A percentile compares a stretch with the other conserved stretches of the same genome.
These are phyloP conservation scores for Farysia itapuensis DNA, from an alignment of 1,284 basidiomycete genomes.

Conservation along the genomic window DNA sequence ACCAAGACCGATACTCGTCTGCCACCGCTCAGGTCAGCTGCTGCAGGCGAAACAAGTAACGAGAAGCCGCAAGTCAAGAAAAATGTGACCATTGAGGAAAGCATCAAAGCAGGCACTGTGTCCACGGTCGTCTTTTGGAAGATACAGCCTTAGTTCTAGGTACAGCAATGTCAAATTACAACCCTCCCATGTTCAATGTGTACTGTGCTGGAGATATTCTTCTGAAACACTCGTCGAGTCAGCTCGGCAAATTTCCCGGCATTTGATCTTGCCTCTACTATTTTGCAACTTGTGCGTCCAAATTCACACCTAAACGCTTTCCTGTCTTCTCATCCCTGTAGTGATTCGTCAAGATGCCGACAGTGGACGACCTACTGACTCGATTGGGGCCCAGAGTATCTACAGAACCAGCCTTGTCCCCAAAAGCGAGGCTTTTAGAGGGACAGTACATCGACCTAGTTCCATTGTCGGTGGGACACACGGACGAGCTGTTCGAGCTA, in stretches of 20 bases:
- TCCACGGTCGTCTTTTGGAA: constrained; percentile 53
- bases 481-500: constrained; percentile 14
- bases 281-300: no score
- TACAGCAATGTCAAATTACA: no score
- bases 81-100: constrained; percentile 36
- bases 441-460: constrained; percentile 29
- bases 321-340: no score
- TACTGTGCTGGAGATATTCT: no score
- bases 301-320: no score
- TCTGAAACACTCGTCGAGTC: no score
- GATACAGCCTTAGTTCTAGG: no score
- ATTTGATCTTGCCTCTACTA: no score
- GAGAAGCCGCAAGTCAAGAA: constrained; percentile 28
- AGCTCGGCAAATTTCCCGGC: no score
- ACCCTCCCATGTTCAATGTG: no score
- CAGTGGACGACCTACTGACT: constrained; percentile 11
- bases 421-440: constrained; percentile 6
- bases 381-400: constrained; percentile 14
- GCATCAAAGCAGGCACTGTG: constrained; percentile 41
- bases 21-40: constrained; percentile 1
- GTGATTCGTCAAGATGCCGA: neutral
- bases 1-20: constrained; percentile 32
- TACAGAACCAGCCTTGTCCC: constrained; percentile 6
- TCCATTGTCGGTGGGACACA: constrained; percentile 4
- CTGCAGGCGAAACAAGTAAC: neutral